These are phyloP conservation scores for Nigrospora sphaerica DNA, from an alignment of 2,329 filamentous ascomycete genomes.

Conservation along the genomic window DNA sequence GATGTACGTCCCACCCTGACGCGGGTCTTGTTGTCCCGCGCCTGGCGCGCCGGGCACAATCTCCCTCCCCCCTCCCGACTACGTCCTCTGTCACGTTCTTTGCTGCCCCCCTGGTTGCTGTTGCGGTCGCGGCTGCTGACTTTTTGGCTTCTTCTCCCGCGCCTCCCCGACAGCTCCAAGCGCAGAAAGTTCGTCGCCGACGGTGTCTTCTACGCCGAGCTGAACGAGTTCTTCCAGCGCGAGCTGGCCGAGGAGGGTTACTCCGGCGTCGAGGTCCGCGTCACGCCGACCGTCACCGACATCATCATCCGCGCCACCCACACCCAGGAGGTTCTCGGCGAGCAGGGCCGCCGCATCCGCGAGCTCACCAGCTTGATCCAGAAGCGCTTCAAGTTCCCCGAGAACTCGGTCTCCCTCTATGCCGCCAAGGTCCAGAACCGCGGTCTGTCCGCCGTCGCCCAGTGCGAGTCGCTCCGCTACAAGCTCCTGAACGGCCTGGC, in stretches of 20 bases:
- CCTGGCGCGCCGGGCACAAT: too few species aligned
- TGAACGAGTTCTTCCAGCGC: constrained; percentile 99
- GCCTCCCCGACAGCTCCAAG: constrained; percentile 63
- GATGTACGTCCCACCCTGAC: constrained; percentile 42
- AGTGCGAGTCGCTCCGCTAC: constrained; percentile 99
- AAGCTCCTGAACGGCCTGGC: constrained; percentile 99
- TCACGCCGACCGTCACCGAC: constrained; percentile 99
- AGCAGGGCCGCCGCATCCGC: constrained; percentile 99
- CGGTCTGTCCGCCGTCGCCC: constrained; percentile 97
- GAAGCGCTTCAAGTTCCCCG: constrained; percentile 99
- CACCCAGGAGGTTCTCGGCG: constrained; percentile 99
- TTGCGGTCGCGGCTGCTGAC: constrained; percentile 7
- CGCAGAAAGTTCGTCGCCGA: constrained; percentile 93
- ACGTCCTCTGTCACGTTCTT: too few species aligned
- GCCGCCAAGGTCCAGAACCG: constrained; percentile 99
- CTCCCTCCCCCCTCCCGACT: too few species aligned
- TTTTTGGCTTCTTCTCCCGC: constrained; percentile 1
- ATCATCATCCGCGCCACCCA: constrained; percentile 99
- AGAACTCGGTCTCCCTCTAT: constrained; percentile 99
- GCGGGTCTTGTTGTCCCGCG: too few species aligned
- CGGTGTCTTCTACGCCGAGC: constrained; percentile 99
- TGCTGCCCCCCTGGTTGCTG: too few species aligned
- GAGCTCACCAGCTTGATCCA: constrained; percentile 99
- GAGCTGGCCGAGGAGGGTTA: constrained; percentile 99
- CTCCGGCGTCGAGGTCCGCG: constrained; percentile 99